Evolutionary conservation across 768 basidiomycete species (phyloP).

Genomic region (Termitomyces heimii): DNA sequence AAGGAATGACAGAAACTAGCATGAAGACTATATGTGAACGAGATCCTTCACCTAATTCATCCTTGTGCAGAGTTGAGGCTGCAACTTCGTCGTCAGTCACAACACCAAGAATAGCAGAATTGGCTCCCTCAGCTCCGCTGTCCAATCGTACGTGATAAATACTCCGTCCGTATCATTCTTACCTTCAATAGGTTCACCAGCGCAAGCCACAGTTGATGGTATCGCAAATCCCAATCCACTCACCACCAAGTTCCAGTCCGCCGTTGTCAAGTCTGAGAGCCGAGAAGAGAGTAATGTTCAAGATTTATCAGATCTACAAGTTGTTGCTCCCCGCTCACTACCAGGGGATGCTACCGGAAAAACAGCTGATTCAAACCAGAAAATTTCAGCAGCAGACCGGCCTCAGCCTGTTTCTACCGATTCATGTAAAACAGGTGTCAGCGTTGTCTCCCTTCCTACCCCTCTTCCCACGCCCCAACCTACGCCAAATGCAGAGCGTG

Average conservation of each 20-base stretch:
- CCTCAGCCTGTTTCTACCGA: background rate
- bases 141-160: background rate
- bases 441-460: constrained; percentile 3
- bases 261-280: background rate
- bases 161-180: background rate
- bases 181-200: background rate
- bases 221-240: background rate
- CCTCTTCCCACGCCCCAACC: constrained; percentile 7
- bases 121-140: background rate
- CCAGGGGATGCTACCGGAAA: background rate
- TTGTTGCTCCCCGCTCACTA: background rate
- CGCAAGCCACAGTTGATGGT: background rate
- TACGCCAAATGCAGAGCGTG: background rate
- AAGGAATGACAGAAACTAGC: background rate
- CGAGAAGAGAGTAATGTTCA: background rate
- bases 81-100: background rate
- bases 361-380: background rate
- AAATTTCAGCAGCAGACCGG: background rate
- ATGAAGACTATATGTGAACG: background rate
- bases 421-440: background rate
- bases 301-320: background rate
- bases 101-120: background rate
- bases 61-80: background rate
- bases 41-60: background rate
- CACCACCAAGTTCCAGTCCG: background rate